phyloP scores from a whole-genome alignment of 2,329 filamentous ascomycete genomes.

The Arthrocladium fulminans region DNA sequence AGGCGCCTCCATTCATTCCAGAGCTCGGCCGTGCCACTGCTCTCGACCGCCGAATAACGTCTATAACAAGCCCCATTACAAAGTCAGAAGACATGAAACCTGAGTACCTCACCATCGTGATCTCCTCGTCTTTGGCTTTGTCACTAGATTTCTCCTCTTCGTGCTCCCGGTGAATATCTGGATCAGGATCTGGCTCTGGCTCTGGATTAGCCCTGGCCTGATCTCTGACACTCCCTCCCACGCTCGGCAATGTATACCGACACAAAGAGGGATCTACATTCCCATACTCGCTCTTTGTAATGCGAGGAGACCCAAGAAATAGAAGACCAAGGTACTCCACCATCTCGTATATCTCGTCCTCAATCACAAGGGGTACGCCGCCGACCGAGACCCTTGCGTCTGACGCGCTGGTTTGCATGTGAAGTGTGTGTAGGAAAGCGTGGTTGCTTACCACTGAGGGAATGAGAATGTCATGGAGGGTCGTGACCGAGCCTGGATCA shows the following conservation, averaged over 20 bases:
- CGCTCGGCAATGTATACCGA: constrained; percentile 27
- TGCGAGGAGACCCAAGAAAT: constrained; percentile 34
- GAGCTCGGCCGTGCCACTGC: constrained; percentile 15
- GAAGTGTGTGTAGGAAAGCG: background rate
- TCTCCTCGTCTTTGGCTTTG: background rate
- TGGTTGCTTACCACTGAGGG: constrained; percentile 7
- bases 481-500: constrained; percentile 9
- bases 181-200: constrained; percentile 2
- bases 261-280: constrained; percentile 36
- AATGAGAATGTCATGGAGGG: constrained; percentile 23
- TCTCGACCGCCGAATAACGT: constrained; percentile 20
- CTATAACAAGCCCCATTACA: constrained; percentile 11
- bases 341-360: constrained; percentile 51
- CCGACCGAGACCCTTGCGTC: too few relatives aligned
- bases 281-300: constrained; percentile 27
- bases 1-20: background rate
- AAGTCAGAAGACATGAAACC: background rate
- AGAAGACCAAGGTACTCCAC: constrained; percentile 57
- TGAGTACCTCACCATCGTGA: background rate
- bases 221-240: background rate
- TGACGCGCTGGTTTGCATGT: background rate
- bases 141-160: too few relatives aligned
- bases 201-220: background rate
- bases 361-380: constrained; percentile 35
- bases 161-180: too few relatives aligned